phyloP scores from a whole-genome alignment of 257 asterid species.

The Craterostigma plantagineum region DNA sequence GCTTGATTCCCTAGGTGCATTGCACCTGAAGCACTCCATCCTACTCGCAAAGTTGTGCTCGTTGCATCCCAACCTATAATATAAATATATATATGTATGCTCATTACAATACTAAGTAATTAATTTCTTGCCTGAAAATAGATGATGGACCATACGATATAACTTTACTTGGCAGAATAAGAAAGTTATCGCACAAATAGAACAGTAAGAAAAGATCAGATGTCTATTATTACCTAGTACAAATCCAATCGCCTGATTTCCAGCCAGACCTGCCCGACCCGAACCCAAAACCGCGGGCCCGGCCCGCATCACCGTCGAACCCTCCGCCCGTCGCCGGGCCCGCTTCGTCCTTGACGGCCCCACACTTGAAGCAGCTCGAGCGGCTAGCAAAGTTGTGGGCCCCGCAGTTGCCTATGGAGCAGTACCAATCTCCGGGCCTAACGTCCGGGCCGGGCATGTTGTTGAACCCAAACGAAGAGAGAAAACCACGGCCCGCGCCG shows the following conservation, averaged over 20 bases:
- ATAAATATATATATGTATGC: neutral
- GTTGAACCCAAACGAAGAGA: constrained; percentile 6
- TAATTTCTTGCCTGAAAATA: too few species aligned
- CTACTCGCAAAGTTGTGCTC: constrained; percentile 96
- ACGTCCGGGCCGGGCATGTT: constrained; percentile 62
- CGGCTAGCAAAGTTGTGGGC: constrained; percentile 99
- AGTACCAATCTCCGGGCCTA: constrained; percentile 98
- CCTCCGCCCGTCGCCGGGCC: constrained; percentile 9
- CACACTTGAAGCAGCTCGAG: constrained; percentile 94
- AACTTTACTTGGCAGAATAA: too few species aligned
- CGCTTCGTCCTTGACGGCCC: constrained; percentile 67
- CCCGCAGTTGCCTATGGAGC: constrained; percentile 65
- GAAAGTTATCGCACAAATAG: too few species aligned
- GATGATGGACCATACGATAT: too few species aligned
- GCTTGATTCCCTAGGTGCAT: constrained; percentile 75
- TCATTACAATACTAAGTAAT: too few species aligned
- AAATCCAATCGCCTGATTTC: constrained; percentile 99
- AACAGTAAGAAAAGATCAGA: too few species aligned
- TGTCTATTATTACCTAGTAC: constrained; percentile 55
- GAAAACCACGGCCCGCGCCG: constrained; percentile 6
- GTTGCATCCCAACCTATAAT: constrained; percentile 65
- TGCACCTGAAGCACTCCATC: constrained; percentile 97
- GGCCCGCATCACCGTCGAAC: constrained; percentile 12
- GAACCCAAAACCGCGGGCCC: constrained; percentile 13
- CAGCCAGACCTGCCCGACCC: constrained; percentile 61